A percentile compares a stretch with the other conserved stretches of the same genome.
These are phyloP conservation scores for Thielaviopsis populi DNA, from an alignment of 2,329 filamentous ascomycete species.

Conservation along the genomic window DNA sequence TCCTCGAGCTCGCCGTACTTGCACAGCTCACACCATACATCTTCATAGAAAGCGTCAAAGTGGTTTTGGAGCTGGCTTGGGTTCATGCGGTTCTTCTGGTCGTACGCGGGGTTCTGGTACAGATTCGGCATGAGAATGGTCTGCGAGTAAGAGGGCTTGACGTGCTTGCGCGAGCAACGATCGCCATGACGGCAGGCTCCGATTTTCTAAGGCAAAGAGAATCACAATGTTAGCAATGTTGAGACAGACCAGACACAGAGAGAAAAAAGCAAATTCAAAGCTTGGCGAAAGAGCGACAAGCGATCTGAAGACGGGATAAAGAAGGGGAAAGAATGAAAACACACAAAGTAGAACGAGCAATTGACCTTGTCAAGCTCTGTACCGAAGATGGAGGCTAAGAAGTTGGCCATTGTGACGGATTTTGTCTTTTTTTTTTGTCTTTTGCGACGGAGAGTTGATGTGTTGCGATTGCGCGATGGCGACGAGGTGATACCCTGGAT, in stretches of 20 bases:
- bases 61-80: conserved; percentile 92
- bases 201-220: conserved; percentile 60
- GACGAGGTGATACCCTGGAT: not conserved
- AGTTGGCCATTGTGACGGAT: conserved; percentile 64
- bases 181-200: conserved; percentile 97
- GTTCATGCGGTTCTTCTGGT: conserved; percentile 95
- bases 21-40: conserved; percentile 99
- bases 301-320: not conserved
- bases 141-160: conserved; percentile 96
- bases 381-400: conserved; percentile 97
- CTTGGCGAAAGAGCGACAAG: not conserved
- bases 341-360: conserved; percentile 79
- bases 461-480: not conserved
- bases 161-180: conserved; percentile 94
- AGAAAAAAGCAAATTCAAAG: not conserved
- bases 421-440: conserved; percentile 3
- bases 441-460: not conserved
- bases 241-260: not conserved
- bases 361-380: conserved; percentile 99
- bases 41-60: conserved; percentile 99
- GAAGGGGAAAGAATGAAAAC: conserved; percentile 16
- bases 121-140: conserved; percentile 96
- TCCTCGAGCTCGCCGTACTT: conserved; percentile 96
- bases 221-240: conserved; percentile 13
- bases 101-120: conserved; percentile 97